Evolutionary conservation across 805 yeast genomes (phyloP).

Genomic region (Yarrowia sp.): DNA sequence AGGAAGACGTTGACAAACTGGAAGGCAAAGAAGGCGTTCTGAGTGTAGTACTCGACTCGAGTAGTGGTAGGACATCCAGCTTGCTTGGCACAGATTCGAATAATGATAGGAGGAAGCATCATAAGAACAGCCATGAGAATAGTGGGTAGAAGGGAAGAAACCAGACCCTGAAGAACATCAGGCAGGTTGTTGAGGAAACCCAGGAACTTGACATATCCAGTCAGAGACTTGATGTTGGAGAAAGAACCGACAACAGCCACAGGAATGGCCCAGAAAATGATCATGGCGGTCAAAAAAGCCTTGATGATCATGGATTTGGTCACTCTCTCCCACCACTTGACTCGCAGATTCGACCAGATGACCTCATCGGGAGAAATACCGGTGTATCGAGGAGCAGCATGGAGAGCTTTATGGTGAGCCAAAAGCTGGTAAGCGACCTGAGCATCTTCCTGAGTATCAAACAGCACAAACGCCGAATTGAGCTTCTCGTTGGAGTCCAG

Average conservation of each 20-base stretch:
- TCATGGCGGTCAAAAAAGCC: constrained; percentile 55
- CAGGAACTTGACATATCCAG: constrained; percentile 68
- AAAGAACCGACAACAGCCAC: constrained; percentile 96
- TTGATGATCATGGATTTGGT: constrained; percentile 60
- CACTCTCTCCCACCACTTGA: constrained; percentile 56
- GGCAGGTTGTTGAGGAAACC: constrained; percentile 77
- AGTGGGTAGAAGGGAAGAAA: constrained; percentile 86
- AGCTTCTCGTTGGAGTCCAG: constrained; percentile 61
- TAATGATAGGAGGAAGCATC: constrained; percentile 82
- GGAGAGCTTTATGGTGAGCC: constrained; percentile 47
- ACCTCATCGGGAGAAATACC: constrained; percentile 80
- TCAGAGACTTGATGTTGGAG: constrained; percentile 78
- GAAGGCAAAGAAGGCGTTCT: constrained; percentile 85
- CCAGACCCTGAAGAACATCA: constrained; percentile 63
- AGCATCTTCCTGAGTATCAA: constrained; percentile 79
- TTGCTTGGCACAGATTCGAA: constrained; percentile 70
- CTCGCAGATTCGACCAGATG: constrained; percentile 73
- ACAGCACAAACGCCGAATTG: constrained; percentile 80
- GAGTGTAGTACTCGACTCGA: constrained; percentile 76
- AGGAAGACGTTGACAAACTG: constrained; percentile 87
- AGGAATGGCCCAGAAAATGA: constrained; percentile 93
- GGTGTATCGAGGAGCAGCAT: constrained; percentile 49
- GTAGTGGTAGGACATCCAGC: constrained; percentile 72
- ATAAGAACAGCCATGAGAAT: constrained; percentile 75
- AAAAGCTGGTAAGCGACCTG: constrained; percentile 84